Conservation (phyloP, 2,329 filamentous ascomycete genomes). For the Paracoccidioides brasiliensis region DNA sequence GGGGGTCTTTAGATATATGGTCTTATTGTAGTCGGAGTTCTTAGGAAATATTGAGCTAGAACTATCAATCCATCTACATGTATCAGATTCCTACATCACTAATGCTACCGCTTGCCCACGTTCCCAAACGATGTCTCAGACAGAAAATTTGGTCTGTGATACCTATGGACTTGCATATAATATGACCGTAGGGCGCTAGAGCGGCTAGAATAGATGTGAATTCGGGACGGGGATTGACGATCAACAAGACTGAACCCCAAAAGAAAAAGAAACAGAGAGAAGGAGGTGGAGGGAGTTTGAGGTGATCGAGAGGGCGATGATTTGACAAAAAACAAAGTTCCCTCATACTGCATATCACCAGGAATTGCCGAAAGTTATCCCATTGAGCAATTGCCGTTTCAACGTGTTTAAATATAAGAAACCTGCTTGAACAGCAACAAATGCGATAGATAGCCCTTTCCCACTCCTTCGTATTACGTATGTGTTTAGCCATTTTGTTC, state of each 20-base stretch:
- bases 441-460: neutral
- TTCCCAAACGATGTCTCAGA: neutral
- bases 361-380: neutral
- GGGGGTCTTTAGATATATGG: neutral
- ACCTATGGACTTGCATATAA: neutral
- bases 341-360: neutral
- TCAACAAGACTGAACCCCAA: conserved; percentile 1
- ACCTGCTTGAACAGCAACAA: neutral
- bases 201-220: neutral
- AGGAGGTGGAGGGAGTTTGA: neutral
- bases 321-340: neutral
- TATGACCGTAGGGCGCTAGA: neutral
- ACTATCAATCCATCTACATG: neutral
- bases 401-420: neutral
- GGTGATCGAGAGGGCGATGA: neutral
- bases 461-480: neutral
- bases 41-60: neutral
- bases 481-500: neutral
- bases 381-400: neutral
- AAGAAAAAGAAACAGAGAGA: conserved; percentile 1
- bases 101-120: neutral
- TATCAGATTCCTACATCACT: neutral
- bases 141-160: neutral
- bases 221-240: neutral
- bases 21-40: neutral